A percentile compares a stretch with the other conserved stretches of the same genome.
phyloP scores from a whole-genome alignment of 1,284 basidiomycete genomes.

The Trichosporon sp. region DNA sequence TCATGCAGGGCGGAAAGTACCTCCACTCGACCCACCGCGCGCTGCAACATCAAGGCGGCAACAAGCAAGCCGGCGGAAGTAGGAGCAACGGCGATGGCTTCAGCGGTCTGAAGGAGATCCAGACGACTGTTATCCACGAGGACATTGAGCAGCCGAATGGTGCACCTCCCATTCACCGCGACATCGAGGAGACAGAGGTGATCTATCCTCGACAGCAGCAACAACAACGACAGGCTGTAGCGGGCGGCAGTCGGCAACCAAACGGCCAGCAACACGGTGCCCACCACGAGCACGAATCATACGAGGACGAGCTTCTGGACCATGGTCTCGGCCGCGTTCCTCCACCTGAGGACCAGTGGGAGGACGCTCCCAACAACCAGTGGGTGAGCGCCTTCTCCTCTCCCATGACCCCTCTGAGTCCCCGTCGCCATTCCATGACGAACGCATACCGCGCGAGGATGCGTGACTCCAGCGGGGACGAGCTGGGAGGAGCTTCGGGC shows the following conservation, averaged over 20 bases:
- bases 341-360: not conserved
- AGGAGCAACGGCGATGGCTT: not conserved
- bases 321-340: not conserved
- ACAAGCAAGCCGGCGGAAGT: not conserved
- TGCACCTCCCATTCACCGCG: not conserved
- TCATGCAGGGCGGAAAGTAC: not conserved
- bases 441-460: not conserved
- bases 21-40: not conserved
- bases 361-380: not conserved
- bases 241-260: not conserved
- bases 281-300: not conserved
- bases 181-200: not conserved
- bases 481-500: not conserved
- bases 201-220: not conserved
- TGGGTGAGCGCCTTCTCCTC: not conserved
- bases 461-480: not conserved
- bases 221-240: not conserved
- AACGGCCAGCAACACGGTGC: not conserved
- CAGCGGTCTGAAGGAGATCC: not conserved
- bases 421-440: not conserved
- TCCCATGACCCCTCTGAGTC: not conserved
- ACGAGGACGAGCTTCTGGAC: constrained; percentile 1
- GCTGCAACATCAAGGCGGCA: not conserved
- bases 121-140: not conserved
- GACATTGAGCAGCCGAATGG: not conserved